Conservation (phyloP, 1,139 yeast genomes). For the Pichia sp. region DNA sequence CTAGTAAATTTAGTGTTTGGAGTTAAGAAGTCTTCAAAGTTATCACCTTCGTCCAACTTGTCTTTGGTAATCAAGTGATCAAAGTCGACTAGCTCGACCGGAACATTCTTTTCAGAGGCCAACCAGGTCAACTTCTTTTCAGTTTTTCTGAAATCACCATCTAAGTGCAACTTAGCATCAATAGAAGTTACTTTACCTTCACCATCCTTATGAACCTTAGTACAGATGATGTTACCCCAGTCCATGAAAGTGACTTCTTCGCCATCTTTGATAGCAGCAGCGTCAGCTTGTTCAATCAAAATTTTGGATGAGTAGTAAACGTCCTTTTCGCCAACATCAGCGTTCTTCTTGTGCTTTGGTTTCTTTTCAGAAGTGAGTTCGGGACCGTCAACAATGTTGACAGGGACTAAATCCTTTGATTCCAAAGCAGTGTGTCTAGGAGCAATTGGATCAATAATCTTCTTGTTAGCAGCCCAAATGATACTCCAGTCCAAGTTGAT, state of each 20-base stretch:
- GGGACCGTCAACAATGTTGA: slow-evolving; percentile 70
- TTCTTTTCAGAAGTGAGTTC: slow-evolving; percentile 62
- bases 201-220: slow-evolving; percentile 56
- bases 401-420: slow-evolving; percentile 56
- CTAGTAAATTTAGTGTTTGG: slow-evolving; percentile 83
- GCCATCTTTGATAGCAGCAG: slow-evolving; percentile 58
- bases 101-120: slow-evolving; percentile 68
- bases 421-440: slow-evolving; percentile 89
- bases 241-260: slow-evolving; percentile 98
- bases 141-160: slow-evolving; percentile 97
- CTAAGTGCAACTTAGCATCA: slow-evolving; percentile 81
- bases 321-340: slow-evolving; percentile 82
- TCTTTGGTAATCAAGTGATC: slow-evolving; percentile 96
- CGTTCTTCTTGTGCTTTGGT: slow-evolving; percentile 94
- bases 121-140: slow-evolving; percentile 95
- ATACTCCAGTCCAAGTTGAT: slow-evolving; percentile 94
- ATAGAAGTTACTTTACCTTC: slow-evolving; percentile 57
- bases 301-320: slow-evolving; percentile 63
- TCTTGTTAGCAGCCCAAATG: slow-evolving; percentile 96
- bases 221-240: slow-evolving; percentile 93
- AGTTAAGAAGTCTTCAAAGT: slow-evolving; percentile 89
- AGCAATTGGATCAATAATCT: slow-evolving; percentile 91
- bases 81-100: slow-evolving; percentile 82
- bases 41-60: slow-evolving; percentile 91
- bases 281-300: slow-evolving; percentile 87